Evolutionary conservation across 768 basidiomycete genomes (phyloP).

Genomic region (Amanita polypyramis): DNA sequence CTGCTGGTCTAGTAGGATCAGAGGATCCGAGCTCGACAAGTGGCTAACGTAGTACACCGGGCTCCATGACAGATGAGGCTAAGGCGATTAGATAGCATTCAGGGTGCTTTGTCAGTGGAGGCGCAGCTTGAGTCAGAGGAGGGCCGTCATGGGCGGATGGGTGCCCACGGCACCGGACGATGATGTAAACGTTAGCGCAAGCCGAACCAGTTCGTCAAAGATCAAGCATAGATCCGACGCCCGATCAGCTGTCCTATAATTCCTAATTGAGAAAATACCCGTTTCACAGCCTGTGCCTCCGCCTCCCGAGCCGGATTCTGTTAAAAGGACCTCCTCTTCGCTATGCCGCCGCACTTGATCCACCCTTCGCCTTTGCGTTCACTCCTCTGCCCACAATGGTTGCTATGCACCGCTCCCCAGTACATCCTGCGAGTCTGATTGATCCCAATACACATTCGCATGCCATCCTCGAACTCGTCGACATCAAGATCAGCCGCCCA

Average conservation of each 20-base stretch:
- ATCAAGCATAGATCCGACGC: neutral
- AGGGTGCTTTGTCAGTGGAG: neutral
- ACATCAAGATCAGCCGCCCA: conserved; percentile 47
- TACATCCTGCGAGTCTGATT: conserved; percentile 44
- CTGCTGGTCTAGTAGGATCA: too few species aligned
- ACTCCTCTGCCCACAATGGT: conserved; percentile 18
- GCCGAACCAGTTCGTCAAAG: neutral
- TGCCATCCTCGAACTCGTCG: conserved; percentile 58
- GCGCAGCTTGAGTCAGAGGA: neutral
- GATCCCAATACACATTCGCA: conserved; percentile 54
- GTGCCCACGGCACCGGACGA: conserved; percentile 2
- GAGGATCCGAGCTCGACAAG: too few species aligned
- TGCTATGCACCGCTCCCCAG: conserved; percentile 19
- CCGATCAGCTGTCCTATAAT: neutral
- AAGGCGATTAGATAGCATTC: neutral
- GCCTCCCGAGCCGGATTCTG: conserved; percentile 19
- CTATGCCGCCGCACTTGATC: conserved; percentile 12
- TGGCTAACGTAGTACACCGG: neutral
- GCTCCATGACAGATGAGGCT: neutral
- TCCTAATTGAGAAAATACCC: conserved; percentile 1
- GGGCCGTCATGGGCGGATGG: conserved; percentile 1
- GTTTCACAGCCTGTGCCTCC: conserved; percentile 16
- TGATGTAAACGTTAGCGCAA: conserved; percentile 1
- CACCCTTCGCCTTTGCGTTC: conserved; percentile 12
- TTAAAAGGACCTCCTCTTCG: conserved; percentile 9